These are phyloP conservation scores for Coniochaeta prunicola DNA, from an alignment of 2,329 filamentous ascomycete species.

Conservation along the genomic window DNA sequence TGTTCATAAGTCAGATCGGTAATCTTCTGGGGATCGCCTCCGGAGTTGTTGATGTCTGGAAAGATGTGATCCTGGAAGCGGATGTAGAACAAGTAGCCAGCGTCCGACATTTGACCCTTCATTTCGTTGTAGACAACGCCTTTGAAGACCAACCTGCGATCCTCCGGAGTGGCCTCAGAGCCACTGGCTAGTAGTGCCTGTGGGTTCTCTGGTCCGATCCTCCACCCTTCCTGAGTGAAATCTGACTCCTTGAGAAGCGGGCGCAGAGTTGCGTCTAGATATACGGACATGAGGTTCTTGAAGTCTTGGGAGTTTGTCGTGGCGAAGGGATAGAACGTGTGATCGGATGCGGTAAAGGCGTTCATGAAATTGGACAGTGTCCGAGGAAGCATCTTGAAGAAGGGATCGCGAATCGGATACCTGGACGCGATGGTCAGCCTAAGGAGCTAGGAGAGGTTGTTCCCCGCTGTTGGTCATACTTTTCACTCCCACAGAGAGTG, in stretches of 20 bases:
- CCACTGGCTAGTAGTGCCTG: constrained; percentile 42
- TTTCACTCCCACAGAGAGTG: constrained; percentile 89
- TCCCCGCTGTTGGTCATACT: constrained; percentile 46
- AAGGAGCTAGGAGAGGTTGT: neutral
- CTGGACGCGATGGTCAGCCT: constrained; percentile 33
- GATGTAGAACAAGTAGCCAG: constrained; percentile 93
- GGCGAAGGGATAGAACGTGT: constrained; percentile 96
- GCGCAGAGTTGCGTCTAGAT: constrained; percentile 88
- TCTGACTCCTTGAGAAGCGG: constrained; percentile 85
- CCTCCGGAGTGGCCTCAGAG: constrained; percentile 39
- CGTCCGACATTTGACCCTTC: constrained; percentile 98
- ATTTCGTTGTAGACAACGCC: constrained; percentile 99
- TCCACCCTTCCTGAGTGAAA: constrained; percentile 95
- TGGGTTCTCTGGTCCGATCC: constrained; percentile 87
- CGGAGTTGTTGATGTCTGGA: constrained; percentile 91
- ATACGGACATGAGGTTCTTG: constrained; percentile 92
- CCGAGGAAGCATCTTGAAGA: constrained; percentile 98
- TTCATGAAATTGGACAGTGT: constrained; percentile 99
- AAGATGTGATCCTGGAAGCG: constrained; percentile 92
- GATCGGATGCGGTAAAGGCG: constrained; percentile 91
- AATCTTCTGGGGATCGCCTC: constrained; percentile 92
- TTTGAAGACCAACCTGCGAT: constrained; percentile 80
- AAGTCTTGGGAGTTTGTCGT: constrained; percentile 95
- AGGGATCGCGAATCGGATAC: constrained; percentile 95
- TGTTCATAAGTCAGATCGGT: constrained; percentile 91